Conservation (phyloP, 2,329 filamentous ascomycete species). For the Botrytis pseudocinerea region DNA sequence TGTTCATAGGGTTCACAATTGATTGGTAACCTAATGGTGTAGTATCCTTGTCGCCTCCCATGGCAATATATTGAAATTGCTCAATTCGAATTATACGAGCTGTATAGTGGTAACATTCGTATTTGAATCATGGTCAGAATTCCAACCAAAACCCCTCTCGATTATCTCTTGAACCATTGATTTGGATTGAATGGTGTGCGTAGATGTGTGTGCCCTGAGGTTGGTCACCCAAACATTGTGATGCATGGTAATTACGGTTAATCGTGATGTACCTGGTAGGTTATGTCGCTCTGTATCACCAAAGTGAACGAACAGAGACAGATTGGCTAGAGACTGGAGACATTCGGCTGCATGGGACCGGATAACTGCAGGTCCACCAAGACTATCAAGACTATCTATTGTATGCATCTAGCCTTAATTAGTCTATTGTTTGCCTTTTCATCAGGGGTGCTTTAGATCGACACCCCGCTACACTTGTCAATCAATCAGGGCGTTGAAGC, state of each 20-base stretch:
- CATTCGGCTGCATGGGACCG: neutral
- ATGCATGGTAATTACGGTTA: neutral
- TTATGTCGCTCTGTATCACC: neutral
- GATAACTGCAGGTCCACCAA: neutral
- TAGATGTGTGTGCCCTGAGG: neutral
- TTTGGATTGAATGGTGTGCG: neutral
- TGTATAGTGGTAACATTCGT: neutral
- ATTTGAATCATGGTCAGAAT: neutral
- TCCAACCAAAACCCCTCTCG: neutral
- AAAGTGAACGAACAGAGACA: neutral
- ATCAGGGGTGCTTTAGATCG: neutral
- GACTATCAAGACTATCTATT: neutral
- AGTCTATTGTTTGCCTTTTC: neutral
- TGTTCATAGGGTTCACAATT: neutral
- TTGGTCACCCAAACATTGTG: neutral
- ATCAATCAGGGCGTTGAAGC: neutral
- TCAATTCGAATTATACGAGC: conserved; percentile 1
- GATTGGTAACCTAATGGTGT: neutral
- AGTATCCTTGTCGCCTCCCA: neutral
- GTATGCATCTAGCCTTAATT: neutral
- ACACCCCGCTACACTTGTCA: neutral
- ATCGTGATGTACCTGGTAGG: neutral
- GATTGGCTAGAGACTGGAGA: neutral
- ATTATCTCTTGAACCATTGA: neutral
- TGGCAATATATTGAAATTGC: conserved; percentile 5